A percentile compares a stretch with the other conserved stretches of the same genome.
Evolutionary conservation across 108 stramenopile genomes (phyloP).

Genomic region (Cyclotella cryptica): DNA sequence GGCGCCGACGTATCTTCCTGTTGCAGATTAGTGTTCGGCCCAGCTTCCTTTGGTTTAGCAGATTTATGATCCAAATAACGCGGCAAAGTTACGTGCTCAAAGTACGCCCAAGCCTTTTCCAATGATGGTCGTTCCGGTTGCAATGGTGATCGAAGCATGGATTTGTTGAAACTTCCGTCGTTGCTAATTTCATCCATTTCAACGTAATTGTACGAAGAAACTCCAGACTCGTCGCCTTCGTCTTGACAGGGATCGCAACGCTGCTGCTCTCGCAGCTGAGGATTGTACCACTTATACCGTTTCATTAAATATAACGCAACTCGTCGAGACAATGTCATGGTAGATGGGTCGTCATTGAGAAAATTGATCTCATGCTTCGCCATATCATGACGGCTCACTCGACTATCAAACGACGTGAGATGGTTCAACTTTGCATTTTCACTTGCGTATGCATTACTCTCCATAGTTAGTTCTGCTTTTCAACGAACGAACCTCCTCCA

Average conservation of each 20-base stretch:
- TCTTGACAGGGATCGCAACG: neutral
- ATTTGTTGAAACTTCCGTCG: neutral
- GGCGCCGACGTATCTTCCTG: no score
- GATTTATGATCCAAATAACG: conserved; percentile 5
- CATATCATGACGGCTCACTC: conserved; percentile 7
- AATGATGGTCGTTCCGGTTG: neutral
- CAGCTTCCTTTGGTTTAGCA: neutral
- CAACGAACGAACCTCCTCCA: no score
- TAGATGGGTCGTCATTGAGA: neutral
- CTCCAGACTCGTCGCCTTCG: neutral
- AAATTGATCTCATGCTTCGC: neutral
- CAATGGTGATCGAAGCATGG: conserved; percentile 3
- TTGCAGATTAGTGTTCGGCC: no score
- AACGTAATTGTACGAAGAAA: neutral
- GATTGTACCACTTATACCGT: conserved; percentile 1
- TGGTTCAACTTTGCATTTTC: no score
- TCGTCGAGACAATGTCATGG: neutral
- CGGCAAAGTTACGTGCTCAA: neutral
- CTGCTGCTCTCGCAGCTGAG: neutral
- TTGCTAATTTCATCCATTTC: conserved; percentile 1
- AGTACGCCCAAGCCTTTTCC: conserved; percentile 5
- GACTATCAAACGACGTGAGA: neutral
- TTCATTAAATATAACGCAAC: conserved; percentile 2
- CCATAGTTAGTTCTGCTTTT: no score
- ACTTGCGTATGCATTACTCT: no score